phyloP scores from a whole-genome alignment of 2,329 filamentous ascomycete species.

The Paecilomyces variotii region DNA sequence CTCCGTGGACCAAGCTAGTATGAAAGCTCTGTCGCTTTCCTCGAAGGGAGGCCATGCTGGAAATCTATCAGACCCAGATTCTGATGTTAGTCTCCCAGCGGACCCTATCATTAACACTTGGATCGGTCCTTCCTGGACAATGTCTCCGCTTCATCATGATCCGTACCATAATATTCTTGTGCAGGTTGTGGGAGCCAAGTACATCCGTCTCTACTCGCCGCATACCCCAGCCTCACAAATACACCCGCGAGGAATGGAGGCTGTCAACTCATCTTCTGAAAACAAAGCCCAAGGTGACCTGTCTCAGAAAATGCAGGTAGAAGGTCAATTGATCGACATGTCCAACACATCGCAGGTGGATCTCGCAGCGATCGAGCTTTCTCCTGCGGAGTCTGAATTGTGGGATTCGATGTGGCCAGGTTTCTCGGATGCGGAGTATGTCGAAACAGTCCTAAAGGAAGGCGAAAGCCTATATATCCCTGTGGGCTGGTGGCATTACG shows the following conservation, averaged over 20 bases:
- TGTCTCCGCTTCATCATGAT: constrained; percentile 89
- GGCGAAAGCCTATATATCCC: constrained; percentile 88
- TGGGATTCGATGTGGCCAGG: constrained; percentile 42
- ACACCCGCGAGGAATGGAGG: constrained; percentile 31
- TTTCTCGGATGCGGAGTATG: constrained; percentile 55
- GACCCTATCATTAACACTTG: constrained; percentile 77
- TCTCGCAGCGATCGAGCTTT: constrained; percentile 58
- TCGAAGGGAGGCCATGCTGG: constrained; percentile 5
- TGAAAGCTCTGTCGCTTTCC: constrained; percentile 4
- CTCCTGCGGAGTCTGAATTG: constrained; percentile 32
- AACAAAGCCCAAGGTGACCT: background rate
- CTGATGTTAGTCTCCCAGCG: constrained; percentile 10
- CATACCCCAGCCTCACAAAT: constrained; percentile 42
- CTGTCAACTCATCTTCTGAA: constrained; percentile 15
- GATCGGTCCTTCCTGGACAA: constrained; percentile 81
- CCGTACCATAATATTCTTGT: constrained; percentile 87
- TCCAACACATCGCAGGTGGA: constrained; percentile 80
- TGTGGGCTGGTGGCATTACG: constrained; percentile 97
- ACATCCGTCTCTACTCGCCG: constrained; percentile 80
- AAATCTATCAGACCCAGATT: constrained; percentile 6
- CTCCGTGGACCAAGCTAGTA: background rate
- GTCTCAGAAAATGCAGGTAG: constrained; percentile 1
- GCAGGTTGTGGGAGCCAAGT: constrained; percentile 85
- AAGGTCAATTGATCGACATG: constrained; percentile 61
- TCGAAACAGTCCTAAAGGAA: constrained; percentile 68